phyloP scores from a whole-genome alignment of 768 basidiomycete genomes.

The Obba rivulosa region DNA sequence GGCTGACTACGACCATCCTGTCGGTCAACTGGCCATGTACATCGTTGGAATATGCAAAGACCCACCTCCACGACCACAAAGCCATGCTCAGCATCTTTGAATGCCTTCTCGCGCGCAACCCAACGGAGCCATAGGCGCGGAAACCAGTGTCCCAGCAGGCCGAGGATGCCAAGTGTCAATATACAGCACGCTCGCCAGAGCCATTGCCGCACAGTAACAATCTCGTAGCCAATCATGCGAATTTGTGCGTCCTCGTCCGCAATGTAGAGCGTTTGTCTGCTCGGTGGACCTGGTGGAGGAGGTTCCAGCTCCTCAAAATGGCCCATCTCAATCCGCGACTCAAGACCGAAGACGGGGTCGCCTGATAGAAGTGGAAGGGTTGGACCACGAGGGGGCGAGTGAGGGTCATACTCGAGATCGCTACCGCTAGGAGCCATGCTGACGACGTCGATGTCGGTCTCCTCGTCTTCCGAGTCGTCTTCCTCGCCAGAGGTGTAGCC shows the following conservation, averaged over 20 bases:
- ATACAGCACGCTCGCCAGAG: slow-evolving; percentile 71
- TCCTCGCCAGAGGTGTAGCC: slow-evolving; percentile 88
- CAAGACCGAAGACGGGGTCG: slow-evolving; percentile 80
- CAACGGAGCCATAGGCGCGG: slow-evolving; percentile 88
- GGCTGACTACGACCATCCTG: slow-evolving; percentile 72
- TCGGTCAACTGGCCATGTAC: slow-evolving; percentile 20
- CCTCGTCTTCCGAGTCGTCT: slow-evolving; percentile 45
- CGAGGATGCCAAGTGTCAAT: slow-evolving; percentile 64
- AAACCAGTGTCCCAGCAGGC: slow-evolving; percentile 88
- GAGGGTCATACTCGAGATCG: slow-evolving; percentile 67
- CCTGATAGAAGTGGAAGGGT: slow-evolving; percentile 62
- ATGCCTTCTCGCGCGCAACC: slow-evolving; percentile 79
- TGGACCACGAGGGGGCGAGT: slow-evolving; percentile 58
- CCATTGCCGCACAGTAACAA: slow-evolving; percentile 52
- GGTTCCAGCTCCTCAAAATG: slow-evolving; percentile 56
- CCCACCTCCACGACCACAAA: slow-evolving; percentile 89
- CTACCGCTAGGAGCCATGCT: slow-evolving; percentile 37
- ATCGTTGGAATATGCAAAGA: slow-evolving; percentile 4
- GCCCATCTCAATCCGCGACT: slow-evolving; percentile 80
- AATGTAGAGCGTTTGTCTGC: slow-evolving; percentile 80
- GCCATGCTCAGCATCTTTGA: slow-evolving; percentile 61
- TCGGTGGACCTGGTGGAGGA: slow-evolving; percentile 79
- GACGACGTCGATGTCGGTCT: slow-evolving; percentile 31
- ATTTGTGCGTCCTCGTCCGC: slow-evolving; percentile 87
- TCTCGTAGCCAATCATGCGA: slow-evolving; percentile 82